Base-by-base conservation (phyloP, 768 basidiomycete species). In the Mrakia blollopis region DNA sequence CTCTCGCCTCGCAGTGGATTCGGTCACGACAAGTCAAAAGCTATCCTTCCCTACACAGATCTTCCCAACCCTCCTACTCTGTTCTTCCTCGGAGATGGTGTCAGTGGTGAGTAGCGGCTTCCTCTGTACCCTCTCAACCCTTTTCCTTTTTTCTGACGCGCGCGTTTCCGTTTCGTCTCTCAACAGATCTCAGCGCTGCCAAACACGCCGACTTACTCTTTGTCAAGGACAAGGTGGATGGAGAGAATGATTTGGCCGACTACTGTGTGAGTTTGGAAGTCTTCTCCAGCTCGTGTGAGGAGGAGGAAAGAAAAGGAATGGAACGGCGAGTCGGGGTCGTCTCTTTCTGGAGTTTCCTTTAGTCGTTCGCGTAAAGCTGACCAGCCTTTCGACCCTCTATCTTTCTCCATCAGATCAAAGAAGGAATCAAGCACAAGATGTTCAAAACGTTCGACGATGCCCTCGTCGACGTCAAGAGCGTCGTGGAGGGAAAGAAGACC, bases 61-160 rank as follows among this genome's bases (percentile, higher is more conserved):
- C 86, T 95, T 61, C 80, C 85, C 9, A 82, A 88, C 67, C 89
- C 90, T 7, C 96, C 97, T 3, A 89, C 88, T 2, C 86, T 96
- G 14, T 96, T 99, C 85, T 99, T 97, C 88, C 95, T 97, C 79
- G 97, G 97, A 0, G 97, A 99, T 82, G 97, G 97, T 47, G 97
- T 97, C 70, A 94, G 93, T 75, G 94, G 93, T 92, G 73, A 60
- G 88, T 85, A 39, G 35, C 71, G 16, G 41, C 28, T 61, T 16
- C n/a, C 30, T 30, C 54, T 32, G 23, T 18, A 16, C 28, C 21
- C 16, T 16, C 30, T 18, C n/a, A 35, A 3, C 32, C 60, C 47
- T 41, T 37, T 54, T 21, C 6, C 14, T 11, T 25, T n/a, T 14
- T 52, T 50, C 35, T 72, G 50, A 47, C 50, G 14, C 41, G 41